These are phyloP conservation scores for Boletus sp. DNA, from an alignment of 1,284 basidiomycete species.

Conservation along the genomic window DNA sequence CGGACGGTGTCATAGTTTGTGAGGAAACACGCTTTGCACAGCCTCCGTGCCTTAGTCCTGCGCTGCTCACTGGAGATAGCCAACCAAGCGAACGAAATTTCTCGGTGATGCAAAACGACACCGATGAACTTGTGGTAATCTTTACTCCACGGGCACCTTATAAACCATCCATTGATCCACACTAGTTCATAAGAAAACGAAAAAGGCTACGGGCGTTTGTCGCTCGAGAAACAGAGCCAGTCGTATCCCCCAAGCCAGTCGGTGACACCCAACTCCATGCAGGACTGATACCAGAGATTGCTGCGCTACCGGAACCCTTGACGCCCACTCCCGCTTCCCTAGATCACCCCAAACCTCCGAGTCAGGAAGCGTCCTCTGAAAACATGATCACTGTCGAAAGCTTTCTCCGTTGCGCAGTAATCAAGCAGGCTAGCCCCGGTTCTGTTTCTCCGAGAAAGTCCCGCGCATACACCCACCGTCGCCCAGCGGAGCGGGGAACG, in stretches of 20 bases:
- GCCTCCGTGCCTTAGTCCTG: too few species aligned
- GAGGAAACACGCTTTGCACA: too few species aligned
- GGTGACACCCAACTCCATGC: neutral
- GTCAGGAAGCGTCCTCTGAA: neutral
- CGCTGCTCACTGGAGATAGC: neutral
- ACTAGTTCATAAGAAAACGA: conserved; percentile 31
- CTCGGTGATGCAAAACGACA: conserved; percentile 9
- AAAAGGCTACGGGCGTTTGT: conserved; percentile 17
- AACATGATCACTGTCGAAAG: conserved; percentile 27
- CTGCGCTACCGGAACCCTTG: conserved; percentile 11
- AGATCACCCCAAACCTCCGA: neutral
- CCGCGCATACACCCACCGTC: conserved; percentile 24
- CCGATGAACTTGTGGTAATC: conserved; percentile 28
- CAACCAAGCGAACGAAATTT: neutral
- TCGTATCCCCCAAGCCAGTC: neutral
- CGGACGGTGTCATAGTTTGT: too few species aligned
- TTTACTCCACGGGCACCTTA: neutral
- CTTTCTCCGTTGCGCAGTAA: conserved; percentile 22
- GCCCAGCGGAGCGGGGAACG: neutral
- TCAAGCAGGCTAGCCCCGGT: neutral
- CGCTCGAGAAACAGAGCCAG: conserved; percentile 1
- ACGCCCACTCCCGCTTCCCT: conserved; percentile 1
- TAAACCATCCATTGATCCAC: neutral
- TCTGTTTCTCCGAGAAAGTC: neutral
- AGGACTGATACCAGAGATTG: conserved; percentile 16